Conservation (phyloP, 805 yeast species). For the Kurtzmaniella fragi region DNA sequence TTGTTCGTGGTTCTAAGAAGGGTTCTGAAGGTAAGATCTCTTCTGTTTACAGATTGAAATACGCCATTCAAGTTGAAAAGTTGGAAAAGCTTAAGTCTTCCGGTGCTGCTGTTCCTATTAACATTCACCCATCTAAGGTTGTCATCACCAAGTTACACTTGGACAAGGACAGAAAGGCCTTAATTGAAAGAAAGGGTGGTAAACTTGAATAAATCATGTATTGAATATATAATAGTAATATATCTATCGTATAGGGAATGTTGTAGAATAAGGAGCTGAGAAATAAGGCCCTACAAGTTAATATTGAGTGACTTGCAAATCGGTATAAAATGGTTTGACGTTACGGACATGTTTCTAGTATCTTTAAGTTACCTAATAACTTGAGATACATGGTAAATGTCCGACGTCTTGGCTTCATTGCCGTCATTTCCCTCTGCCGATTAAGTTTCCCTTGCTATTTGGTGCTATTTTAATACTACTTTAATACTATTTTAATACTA, state of each 20-base stretch:
- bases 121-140: slow-evolving; percentile 98
- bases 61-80: slow-evolving; percentile 94
- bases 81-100: slow-evolving; percentile 95
- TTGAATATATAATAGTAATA: slow-evolving; percentile 11
- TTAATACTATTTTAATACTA: no score
- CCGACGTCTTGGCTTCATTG: no score
- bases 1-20: slow-evolving; percentile 98
- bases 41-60: slow-evolving; percentile 98
- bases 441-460: no score
- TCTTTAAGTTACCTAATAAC: no score
- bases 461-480: no score
- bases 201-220: slow-evolving; percentile 69
- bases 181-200: slow-evolving; percentile 97
- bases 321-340: no score
- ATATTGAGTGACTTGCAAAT: no score
- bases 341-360: no score
- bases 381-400: no score
- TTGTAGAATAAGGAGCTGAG: slow-evolving; percentile 6
- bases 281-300: no score
- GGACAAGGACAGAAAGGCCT: slow-evolving; percentile 98
- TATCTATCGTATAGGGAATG: slow-evolving; percentile 17
- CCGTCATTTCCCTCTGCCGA: no score
- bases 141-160: slow-evolving; percentile 97
- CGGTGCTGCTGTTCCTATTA: slow-evolving; percentile 96
- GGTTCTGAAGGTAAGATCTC: slow-evolving; percentile 98